Base-by-base conservation (phyloP, 1,284 basidiomycete species). In the Cryptococcus sp. region DNA sequence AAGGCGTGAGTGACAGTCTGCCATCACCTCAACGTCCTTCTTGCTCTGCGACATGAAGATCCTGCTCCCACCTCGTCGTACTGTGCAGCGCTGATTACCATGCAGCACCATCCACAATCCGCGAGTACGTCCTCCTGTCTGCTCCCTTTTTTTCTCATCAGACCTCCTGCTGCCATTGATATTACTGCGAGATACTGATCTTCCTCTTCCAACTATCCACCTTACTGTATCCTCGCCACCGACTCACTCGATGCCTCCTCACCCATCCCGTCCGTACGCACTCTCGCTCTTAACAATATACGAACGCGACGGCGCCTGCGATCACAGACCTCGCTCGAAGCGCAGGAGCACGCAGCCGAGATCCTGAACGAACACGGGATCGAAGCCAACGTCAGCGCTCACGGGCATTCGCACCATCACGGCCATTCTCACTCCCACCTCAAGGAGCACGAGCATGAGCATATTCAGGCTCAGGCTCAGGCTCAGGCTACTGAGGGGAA, bases 341-440 rank as follows among this genome's bases (percentile, higher is more conserved):
- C 56, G 22, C 50, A 61, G 47, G 59, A 47, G 17, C 62, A 64
- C 46, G 62, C 62, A 3, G 56, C 59, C 17, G 54, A 54, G 19
- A 47, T 64, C 16, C 54, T 61, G 41, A 39, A 39, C 0, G 55
- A 57, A 41, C 50, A 57, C 25, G 59, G 53, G 17, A 46, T 56
- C 41, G 40, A 48, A 17, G 49, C 53, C 10, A 48, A 59, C 19
- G 13, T 20, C 23, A 44, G 41, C 16, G 44, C 53, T n/a, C 46
- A 59, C 15, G 23, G 25, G 17, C 25, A 50, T 20, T 17, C 11
- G 22, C 31, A 39, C 35, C 20, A 50, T 22, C 39, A 52, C 23
- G 48, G 50, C 7, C 19, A 40, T 42, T 31, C 38, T 46, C 23
- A 48, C 23, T 19, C 38, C 38, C 31, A 50, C 54, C 22, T 19